A percentile compares a stretch with the other conserved stretches of the same genome.
Conservation (phyloP, 2,329 filamentous ascomycete species). For the Hypoxylon sp. region DNA sequence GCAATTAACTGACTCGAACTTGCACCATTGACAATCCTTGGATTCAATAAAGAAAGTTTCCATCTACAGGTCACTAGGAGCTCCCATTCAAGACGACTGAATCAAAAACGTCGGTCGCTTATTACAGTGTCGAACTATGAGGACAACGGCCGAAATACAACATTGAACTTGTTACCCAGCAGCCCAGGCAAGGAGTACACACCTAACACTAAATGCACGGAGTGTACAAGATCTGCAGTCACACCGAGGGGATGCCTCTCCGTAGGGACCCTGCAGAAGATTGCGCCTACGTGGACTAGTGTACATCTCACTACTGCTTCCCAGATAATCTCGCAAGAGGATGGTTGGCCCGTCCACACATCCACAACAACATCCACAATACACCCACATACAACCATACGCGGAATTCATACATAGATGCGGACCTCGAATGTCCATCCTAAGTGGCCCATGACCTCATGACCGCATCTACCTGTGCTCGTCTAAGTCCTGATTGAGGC, state of each 20-base stretch:
- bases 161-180: neutral
- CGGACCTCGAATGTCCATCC: conserved; percentile 29
- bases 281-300: conserved; percentile 40
- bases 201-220: conserved; percentile 28
- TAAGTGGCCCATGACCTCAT: conserved; percentile 39
- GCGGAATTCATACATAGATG: conserved; percentile 22
- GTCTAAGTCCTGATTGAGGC: conserved; percentile 39
- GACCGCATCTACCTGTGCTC: conserved; percentile 25
- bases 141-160: conserved; percentile 14
- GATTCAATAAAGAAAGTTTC: conserved; percentile 24
- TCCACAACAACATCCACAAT: neutral
- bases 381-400: conserved; percentile 7
- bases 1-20: conserved; percentile 16
- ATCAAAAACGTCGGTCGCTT: conserved; percentile 11
- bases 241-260: conserved; percentile 42
- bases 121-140: conserved; percentile 17
- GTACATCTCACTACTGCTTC: conserved; percentile 25
- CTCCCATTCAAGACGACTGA: conserved; percentile 24
- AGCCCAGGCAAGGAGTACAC: conserved; percentile 20
- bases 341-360: conserved; percentile 18
- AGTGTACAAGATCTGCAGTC: conserved; percentile 43
- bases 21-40: conserved; percentile 21
- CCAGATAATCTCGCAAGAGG: conserved; percentile 33
- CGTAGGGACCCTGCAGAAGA: conserved; percentile 45
- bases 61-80: conserved; percentile 13